Percentiles rank a stretch among this genome's conserved stretches.
These are phyloP conservation scores for Euphorbia celastroides DNA, from an alignment of 441 rosid species.

Conservation along the genomic window DNA sequence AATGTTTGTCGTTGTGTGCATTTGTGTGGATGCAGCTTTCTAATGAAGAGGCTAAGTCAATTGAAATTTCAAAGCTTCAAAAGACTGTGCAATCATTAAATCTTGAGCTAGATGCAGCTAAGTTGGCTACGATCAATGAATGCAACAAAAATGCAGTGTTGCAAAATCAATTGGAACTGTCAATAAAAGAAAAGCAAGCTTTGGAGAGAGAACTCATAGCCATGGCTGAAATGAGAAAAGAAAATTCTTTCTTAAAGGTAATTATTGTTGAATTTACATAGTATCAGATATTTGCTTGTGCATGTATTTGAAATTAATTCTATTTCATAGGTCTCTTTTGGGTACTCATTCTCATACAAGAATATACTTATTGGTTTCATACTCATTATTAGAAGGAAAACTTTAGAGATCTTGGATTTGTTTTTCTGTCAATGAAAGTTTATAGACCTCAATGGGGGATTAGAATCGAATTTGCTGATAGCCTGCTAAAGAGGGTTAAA, in stretches of 20 bases:
- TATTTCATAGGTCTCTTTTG: background rate
- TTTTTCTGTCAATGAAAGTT: background rate
- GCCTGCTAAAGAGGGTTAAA: no score
- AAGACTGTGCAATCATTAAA: conserved; percentile 62
- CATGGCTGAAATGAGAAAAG: conserved; percentile 66
- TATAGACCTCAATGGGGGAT: background rate
- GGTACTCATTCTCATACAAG: background rate
- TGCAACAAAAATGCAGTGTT: conserved; percentile 85
- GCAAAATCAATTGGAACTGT: conserved; percentile 71
- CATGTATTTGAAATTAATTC: conserved; percentile 1
- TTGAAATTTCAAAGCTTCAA: conserved; percentile 74
- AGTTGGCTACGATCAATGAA: conserved; percentile 79
- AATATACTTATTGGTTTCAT: background rate
- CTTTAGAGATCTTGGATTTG: background rate
- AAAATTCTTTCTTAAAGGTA: conserved; percentile 71
- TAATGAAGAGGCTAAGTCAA: conserved; percentile 70
- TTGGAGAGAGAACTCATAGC: conserved; percentile 62
- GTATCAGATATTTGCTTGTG: background rate
- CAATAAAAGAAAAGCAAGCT: conserved; percentile 70
- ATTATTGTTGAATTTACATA: conserved; percentile 16
- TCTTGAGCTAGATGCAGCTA: conserved; percentile 92
- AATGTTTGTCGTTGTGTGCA: conserved; percentile 1
- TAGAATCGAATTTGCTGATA: no score
- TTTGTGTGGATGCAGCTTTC: conserved; percentile 53
- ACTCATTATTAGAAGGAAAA: background rate